A percentile compares a stretch with the other conserved stretches of the same genome.
Evolutionary conservation across 208 protist genomes (phyloP).

Genomic region (Leishmania arabica): DNA sequence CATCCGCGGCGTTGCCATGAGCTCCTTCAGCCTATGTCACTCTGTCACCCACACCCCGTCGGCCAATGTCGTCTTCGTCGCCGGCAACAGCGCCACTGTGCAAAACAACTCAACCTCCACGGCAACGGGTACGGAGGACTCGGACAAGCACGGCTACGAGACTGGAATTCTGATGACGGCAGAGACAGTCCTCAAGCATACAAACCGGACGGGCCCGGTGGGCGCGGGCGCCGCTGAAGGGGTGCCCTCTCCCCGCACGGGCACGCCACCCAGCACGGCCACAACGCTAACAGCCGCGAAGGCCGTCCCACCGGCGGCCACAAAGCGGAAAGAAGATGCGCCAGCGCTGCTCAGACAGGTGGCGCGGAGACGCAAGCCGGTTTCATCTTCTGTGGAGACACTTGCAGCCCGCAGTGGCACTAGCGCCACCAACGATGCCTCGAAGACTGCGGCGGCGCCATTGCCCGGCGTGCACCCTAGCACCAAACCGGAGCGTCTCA

Average conservation of each 20-base stretch:
- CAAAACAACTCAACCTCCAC: neutral
- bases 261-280: neutral
- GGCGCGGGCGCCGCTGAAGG: neutral
- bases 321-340: too few relatives aligned
- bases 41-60: neutral
- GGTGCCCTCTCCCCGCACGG: neutral
- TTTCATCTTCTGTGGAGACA: neutral
- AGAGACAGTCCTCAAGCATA: conserved; percentile 8
- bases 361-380: too few relatives aligned
- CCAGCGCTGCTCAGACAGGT: neutral
- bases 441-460: neutral
- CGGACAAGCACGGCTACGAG: neutral
- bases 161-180: neutral
- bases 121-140: conserved; percentile 6
- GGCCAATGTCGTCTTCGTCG: neutral
- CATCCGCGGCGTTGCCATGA: neutral
- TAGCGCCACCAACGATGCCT: neutral
- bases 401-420: neutral
- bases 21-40: conserved; percentile 8
- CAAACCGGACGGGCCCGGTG: neutral
- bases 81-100: conserved; percentile 4
- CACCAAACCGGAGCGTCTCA: neutral
- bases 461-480: neutral
- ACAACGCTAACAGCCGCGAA: neutral
- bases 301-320: neutral